phyloP scores from a whole-genome alignment of 495 filamentous ascomycete species.

The Penicillium diatomitis region DNA sequence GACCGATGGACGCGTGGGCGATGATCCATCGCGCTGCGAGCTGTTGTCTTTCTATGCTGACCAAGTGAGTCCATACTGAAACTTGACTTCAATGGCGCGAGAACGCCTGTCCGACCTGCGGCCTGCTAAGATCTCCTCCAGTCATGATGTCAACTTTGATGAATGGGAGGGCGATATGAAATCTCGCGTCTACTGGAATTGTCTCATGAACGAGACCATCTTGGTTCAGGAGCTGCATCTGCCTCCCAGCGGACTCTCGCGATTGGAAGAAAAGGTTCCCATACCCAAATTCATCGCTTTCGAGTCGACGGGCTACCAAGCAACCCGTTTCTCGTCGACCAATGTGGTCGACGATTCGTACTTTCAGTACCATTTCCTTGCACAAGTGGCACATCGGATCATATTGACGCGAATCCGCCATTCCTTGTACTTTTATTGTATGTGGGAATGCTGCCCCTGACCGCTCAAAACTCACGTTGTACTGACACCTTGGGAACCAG shows the following conservation, averaged over 20 bases:
- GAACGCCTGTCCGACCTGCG: background rate
- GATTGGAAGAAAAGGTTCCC: slow-evolving; percentile 37
- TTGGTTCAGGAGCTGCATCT: slow-evolving; percentile 40
- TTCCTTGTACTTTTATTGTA: slow-evolving; percentile 41
- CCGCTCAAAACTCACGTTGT: background rate
- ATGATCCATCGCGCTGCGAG: slow-evolving; percentile 42
- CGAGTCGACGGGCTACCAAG: slow-evolving; percentile 26
- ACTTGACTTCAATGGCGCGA: background rate
- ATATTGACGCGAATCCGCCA: slow-evolving; percentile 41
- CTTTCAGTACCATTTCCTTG: slow-evolving; percentile 43
- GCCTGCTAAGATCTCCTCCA: slow-evolving; percentile 2
- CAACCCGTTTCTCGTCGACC: slow-evolving; percentile 19
- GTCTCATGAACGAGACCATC: slow-evolving; percentile 42
- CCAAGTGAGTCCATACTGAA: slow-evolving; percentile 24
- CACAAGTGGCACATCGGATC: slow-evolving; percentile 40
- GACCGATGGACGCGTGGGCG: slow-evolving; percentile 39
- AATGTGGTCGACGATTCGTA: slow-evolving; percentile 36
- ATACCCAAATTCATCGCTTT: slow-evolving; percentile 42
- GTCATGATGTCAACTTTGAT: slow-evolving; percentile 36
- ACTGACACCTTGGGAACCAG: slow-evolving; percentile 11
- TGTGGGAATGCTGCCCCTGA: background rate
- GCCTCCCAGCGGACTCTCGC: slow-evolving; percentile 36
- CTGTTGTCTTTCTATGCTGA: slow-evolving; percentile 37
- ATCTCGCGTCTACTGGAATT: slow-evolving; percentile 41
- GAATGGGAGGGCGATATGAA: slow-evolving; percentile 45